Percentiles rank a stretch among this genome's conserved stretches.
phyloP scores from a whole-genome alignment of 257 asterid species.

The Przewalskia tangutica region DNA sequence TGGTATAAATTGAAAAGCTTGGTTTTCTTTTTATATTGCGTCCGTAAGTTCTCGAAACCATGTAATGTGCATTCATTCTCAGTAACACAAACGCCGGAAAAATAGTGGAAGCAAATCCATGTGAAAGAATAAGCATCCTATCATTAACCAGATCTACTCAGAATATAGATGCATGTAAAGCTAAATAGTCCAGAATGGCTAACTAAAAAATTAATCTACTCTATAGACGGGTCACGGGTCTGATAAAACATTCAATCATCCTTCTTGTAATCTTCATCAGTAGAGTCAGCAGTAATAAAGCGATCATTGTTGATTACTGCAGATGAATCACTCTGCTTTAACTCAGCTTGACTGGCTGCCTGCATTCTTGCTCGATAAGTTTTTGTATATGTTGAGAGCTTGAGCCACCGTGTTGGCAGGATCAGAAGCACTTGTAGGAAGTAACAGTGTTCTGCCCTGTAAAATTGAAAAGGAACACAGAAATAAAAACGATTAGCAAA shows the following conservation, averaged over 20 bases:
- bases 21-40: neutral
- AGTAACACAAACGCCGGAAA: neutral
- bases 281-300: neutral
- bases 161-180: neutral
- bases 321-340: constrained; percentile 7
- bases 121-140: neutral
- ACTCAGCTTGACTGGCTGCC: neutral
- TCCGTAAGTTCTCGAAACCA: neutral
- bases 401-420: constrained; percentile 72
- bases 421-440: constrained; percentile 55
- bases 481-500: neutral
- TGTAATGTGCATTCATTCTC: neutral
- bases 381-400: constrained; percentile 49
- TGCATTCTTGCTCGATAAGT: constrained; percentile 28
- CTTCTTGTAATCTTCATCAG: neutral
- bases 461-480: neutral
- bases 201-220: neutral
- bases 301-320: constrained; percentile 9
- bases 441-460: constrained; percentile 69
- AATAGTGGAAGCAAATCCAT: neutral
- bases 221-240: neutral
- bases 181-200: neutral
- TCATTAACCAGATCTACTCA: neutral
- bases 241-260: neutral
- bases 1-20: neutral